Evolutionary conservation across 2,329 filamentous ascomycete species (phyloP), one percentile per base, ranked within the genome.

Genomic region (Fusarium duplospermum): DNA sequence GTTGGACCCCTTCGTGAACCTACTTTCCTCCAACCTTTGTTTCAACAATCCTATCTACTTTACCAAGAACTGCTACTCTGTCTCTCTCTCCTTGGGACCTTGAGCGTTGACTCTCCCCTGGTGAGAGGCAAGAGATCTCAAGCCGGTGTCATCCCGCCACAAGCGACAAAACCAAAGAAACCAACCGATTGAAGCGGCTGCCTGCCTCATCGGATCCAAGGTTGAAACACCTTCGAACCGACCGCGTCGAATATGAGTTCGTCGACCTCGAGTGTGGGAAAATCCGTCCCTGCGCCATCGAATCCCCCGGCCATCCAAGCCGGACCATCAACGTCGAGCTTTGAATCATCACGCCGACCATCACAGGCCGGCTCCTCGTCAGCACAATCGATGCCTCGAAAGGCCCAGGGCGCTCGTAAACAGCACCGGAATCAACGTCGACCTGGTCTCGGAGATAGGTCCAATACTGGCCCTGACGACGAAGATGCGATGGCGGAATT

Each of bases 401-500:
- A 94, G 83, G 91, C 88, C 62, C 96, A 98, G 84, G 87, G 86
- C 52, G 87, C 89, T 62, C 93, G 93, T 82, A 95, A 92, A 81
- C 94, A 96, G 83, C 94, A 98, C 85, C 95, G 94, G 81, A 91
- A 90, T 73, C 93, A 95, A 80, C 92, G 92, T 79, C 91, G 92
- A 80, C 93, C 94, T 57, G 87, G 89, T 66, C 70, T 80, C 20
- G 81, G 79, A 42, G 80, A 82, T 42, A 79, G 83, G 57, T 86
- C 76, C 45, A 75, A 77, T 61, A 77, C 76, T 27, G 75, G 78
- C 10, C 72, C 93, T 76, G 89, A 93, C 81, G 92, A 95, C 86
- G 95, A 98, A 85, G 95, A 98, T 89, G 91, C 90, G 78, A 92
- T 97, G 89, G 94, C 91, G 74, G 95, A 98, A 86, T 87, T 95